Base-by-base conservation (phyloP, 257 asterid genomes). In the Solanum virginianum region DNA sequence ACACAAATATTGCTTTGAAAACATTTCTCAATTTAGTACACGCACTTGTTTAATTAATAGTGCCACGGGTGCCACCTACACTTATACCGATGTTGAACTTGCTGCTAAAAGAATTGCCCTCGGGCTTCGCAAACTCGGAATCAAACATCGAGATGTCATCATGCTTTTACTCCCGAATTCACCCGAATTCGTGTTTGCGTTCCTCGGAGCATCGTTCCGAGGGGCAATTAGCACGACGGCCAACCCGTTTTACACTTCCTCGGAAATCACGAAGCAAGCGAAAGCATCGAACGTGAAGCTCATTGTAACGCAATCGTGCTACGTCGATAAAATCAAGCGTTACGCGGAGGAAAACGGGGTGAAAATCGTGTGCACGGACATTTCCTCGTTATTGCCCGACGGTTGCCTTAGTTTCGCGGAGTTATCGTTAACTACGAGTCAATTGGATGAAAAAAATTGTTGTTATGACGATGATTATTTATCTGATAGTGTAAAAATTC, bases 111-210 rank as follows among this genome's bases (percentile, higher is more conserved):
- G 66, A 72, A 63, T 87, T 7, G 91, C 90, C 3, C 18, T 88
- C 10, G 88, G 88, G 3, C 83, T 89, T 0, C 60, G 85, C 83
- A 83, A 87, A 70, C 56, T 81, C 24, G 89, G 90, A 1, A 85
- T 89, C 51, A 80, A 82, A 32, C 85, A 86, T 82, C 85, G 88
- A 3, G 88, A 89, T 0, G 87, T 86, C 12, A 84, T 89, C 87
- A 89, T 89, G 91, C 71, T 89, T 11, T 69, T 89, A 16, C 89
- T 89, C 17, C 90, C 86, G 3, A 89, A 89, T 36, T 80, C 88
- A 1, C 89, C 91, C 2, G 91, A 89, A 63, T 89, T 89, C 24
- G 89, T 79, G 18, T 87, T 87, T 5, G 85, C 88, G 17, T 87
- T 89, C 77, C 81, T 89, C 15, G 91, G 91, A 4, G 91, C 91